A percentile compares a stretch with the other conserved stretches of the same genome.
Conservation (phyloP, 2,329 filamentous ascomycete genomes). For the Fusarium xyrophilum region DNA sequence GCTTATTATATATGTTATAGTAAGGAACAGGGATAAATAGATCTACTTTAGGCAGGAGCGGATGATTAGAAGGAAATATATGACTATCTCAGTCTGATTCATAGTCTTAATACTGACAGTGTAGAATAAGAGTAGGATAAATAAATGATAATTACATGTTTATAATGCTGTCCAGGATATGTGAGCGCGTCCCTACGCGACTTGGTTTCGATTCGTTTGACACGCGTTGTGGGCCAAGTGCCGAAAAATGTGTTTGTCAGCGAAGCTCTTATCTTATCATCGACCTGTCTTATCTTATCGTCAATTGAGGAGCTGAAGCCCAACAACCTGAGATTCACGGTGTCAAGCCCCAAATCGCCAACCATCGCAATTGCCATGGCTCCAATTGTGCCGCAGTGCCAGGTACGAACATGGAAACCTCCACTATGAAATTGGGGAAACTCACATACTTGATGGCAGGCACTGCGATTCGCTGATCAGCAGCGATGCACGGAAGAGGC, state of each 20-base stretch:
- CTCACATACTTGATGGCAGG: background rate
- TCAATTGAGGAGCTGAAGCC: background rate
- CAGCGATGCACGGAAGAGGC: conserved; percentile 68
- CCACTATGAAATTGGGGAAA: fast-evolving
- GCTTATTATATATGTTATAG: too few relatives aligned
- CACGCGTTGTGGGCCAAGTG: background rate
- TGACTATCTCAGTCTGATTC: too few relatives aligned
- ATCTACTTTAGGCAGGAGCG: too few relatives aligned
- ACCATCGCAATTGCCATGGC: background rate
- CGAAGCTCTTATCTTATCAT: background rate
- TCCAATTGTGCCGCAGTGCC: background rate
- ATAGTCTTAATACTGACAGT: too few relatives aligned
- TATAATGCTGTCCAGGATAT: background rate
- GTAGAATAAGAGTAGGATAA: too few relatives aligned
- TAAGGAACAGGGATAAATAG: too few relatives aligned
- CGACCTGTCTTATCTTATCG: fast-evolving
- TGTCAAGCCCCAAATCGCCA: background rate
- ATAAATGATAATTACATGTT: too few relatives aligned
- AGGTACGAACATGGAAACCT: background rate
- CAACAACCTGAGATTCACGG: background rate
- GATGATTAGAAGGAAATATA: too few relatives aligned
- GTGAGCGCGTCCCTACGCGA: background rate
- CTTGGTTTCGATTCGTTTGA: too few relatives aligned
- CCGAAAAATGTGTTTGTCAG: background rate
- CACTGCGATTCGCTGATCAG: conserved; percentile 24